phyloP scores from a whole-genome alignment of 352 stramenopile species.

The Peronospora destructor region DNA sequence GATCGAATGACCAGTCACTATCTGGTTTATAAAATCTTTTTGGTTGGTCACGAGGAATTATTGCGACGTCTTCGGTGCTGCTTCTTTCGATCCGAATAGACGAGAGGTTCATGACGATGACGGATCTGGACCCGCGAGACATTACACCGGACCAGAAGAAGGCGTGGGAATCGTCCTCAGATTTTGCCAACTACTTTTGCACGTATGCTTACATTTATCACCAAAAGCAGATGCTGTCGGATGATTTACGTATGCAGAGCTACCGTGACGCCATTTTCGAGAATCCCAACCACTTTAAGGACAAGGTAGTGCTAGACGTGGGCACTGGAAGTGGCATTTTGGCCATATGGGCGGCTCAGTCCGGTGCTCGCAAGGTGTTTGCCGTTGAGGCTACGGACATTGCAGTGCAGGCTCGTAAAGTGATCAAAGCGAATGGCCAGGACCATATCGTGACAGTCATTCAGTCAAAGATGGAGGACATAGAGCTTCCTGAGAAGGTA shows the following conservation, averaged over 20 bases:
- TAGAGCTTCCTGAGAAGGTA: slow-evolving; percentile 95
- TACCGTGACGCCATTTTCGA: slow-evolving; percentile 98
- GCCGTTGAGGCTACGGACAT: slow-evolving; percentile 97
- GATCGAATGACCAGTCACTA: slow-evolving; percentile 3
- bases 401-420: slow-evolving; percentile 90
- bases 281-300: slow-evolving; percentile 96
- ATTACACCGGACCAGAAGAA: slow-evolving; percentile 76
- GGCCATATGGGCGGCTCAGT: slow-evolving; percentile 96
- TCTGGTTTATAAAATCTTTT: slow-evolving; percentile 4
- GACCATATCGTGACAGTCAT: slow-evolving; percentile 97
- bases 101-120: slow-evolving; percentile 5
- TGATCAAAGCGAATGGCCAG: slow-evolving; percentile 95
- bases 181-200: slow-evolving; percentile 89
- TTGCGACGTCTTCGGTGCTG: neutral
- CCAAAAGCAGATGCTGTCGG: slow-evolving; percentile 98
- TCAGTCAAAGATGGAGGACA: slow-evolving; percentile 96
- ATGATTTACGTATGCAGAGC: slow-evolving; percentile 98
- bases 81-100: neutral
- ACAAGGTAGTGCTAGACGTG: slow-evolving; percentile 99
- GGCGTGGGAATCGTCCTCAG: slow-evolving; percentile 70
- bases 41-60: slow-evolving; percentile 7
- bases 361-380: slow-evolving; percentile 97
- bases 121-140: slow-evolving; percentile 32
- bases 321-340: slow-evolving; percentile 98
- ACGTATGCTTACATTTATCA: slow-evolving; percentile 89